These are phyloP conservation scores for Podospora tetraspora DNA, from an alignment of 495 filamentous ascomycete genomes.

Conservation along the genomic window DNA sequence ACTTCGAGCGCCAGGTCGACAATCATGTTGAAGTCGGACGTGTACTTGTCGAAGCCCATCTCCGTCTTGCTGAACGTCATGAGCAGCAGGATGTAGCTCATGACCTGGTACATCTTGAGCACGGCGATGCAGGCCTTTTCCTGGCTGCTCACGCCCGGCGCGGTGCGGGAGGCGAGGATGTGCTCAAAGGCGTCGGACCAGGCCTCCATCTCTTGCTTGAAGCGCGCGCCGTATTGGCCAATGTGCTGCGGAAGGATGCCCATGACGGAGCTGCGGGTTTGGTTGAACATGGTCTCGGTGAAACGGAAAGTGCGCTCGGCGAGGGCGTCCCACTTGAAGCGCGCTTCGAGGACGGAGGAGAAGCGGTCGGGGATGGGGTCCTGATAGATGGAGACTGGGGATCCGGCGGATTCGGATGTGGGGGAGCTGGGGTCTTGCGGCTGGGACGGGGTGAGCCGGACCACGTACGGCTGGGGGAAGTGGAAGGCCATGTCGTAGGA, in stretches of 20 bases:
- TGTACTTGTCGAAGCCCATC: conserved; percentile 42
- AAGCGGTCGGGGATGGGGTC: conserved; percentile 45
- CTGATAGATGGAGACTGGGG: conserved; percentile 35
- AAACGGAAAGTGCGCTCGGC: conserved; percentile 50
- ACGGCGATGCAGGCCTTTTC: conserved; percentile 51
- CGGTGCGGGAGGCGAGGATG: conserved; percentile 43
- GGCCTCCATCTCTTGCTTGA: conserved; percentile 42
- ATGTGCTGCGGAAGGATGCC: conserved; percentile 44
- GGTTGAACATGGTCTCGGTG: conserved; percentile 46
- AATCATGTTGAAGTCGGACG: conserved; percentile 37
- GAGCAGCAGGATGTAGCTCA: conserved; percentile 47
- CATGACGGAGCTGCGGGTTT: conserved; percentile 40
- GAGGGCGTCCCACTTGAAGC: conserved; percentile 45
- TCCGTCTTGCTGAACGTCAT: conserved; percentile 49
- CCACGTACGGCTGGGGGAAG: conserved; percentile 51
- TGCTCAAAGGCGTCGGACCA: conserved; percentile 50
- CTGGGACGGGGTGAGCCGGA: conserved; percentile 40
- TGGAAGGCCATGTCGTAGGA: conserved; percentile 58
- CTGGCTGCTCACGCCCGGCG: conserved; percentile 44
- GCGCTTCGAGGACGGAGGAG: conserved; percentile 42
- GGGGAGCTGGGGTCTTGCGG: conserved; percentile 36
- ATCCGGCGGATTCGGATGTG: conserved; percentile 37
- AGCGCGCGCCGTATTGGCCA: conserved; percentile 38
- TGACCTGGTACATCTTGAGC: conserved; percentile 52
- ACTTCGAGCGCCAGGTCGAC: conserved; percentile 44